Evolutionary conservation across 371 early-diverging fungal species (phyloP), one percentile per base, ranked within the genome.

Genomic region (Zychaea mexicana): DNA sequence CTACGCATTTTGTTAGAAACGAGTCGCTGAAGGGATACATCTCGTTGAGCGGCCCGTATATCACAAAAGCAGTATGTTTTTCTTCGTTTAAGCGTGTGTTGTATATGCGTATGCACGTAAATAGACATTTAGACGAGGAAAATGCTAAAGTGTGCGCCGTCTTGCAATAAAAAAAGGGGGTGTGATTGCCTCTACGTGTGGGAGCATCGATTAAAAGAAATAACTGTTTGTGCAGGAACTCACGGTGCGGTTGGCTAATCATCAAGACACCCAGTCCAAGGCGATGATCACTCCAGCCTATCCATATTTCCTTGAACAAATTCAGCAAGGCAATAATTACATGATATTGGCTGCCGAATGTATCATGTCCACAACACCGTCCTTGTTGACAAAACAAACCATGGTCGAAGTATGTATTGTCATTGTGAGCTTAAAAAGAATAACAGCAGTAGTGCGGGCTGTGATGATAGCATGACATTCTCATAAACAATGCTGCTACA

Each of bases 301-400:
- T 9, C 81, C 81, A 26, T 80, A 80, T 46, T 74, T 76, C 47
- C 49, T 81, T 31, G 81, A 81, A 33, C 81, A 81, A 52, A 77
- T 75, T 52, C 76, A 76, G 38, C 76, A 76, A 60, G 70, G 74
- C 1, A 68, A 46, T 0, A 76, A 79, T 60, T 79, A 79, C 39
- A 33, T 79, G 26, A 60, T 58, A 3, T 27, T 79, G 47, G 79
- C 77, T n/a, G 57, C 66, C 24, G 57, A 71, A 42, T 60, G 68
- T 26, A 45, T 71, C 9, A 31, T 66, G 31, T 58, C 58, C 10
- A 30, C 17, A 28, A 60, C 24, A 27, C 24, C 30, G 19, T 38
- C 60, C 21, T 60, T 32, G 9, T n/a, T 27, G 8, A 60, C 32
- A 33, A 74, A 75, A 54, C 73, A 72, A 58, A 62, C 65, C 2